Evolutionary conservation across 164 flowering plant species (phyloP).

Genomic region (Nelumbo lutea): DNA sequence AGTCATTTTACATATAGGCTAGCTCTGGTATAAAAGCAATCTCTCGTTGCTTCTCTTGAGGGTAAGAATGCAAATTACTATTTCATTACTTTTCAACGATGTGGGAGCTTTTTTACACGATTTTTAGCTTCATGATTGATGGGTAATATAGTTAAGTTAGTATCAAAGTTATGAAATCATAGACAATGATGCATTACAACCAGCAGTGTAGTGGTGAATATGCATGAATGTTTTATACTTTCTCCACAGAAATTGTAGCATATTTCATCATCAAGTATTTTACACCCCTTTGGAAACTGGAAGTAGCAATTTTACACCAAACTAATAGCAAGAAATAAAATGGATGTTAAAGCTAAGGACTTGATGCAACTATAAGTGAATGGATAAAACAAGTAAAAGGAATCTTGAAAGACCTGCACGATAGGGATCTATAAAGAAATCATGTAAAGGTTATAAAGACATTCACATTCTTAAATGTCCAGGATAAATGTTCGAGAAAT

Average conservation of each 20-base stretch:
- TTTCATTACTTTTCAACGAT: background rate
- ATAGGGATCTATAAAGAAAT: background rate
- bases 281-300: background rate
- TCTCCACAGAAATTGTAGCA: background rate
- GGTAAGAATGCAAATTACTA: conserved; percentile 7
- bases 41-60: background rate
- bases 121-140: no score
- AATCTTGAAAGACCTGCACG: background rate
- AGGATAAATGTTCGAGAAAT: no score
- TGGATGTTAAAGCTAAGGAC: background rate
- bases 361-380: background rate
- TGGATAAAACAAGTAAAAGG: background rate
- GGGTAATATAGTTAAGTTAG: no score
- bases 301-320: background rate
- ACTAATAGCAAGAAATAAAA: no score
- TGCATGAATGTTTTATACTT: no score
- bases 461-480: no score
- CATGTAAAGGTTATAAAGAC: no score
- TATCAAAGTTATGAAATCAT: no score
- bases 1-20: background rate
- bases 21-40: background rate
- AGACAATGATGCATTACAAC: no score
- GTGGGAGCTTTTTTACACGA: no score
- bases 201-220: no score
- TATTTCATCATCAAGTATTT: background rate